These are phyloP conservation scores for Ceratobasidium sp. DNA, from an alignment of 1,284 basidiomycete genomes.

Conservation along the genomic window DNA sequence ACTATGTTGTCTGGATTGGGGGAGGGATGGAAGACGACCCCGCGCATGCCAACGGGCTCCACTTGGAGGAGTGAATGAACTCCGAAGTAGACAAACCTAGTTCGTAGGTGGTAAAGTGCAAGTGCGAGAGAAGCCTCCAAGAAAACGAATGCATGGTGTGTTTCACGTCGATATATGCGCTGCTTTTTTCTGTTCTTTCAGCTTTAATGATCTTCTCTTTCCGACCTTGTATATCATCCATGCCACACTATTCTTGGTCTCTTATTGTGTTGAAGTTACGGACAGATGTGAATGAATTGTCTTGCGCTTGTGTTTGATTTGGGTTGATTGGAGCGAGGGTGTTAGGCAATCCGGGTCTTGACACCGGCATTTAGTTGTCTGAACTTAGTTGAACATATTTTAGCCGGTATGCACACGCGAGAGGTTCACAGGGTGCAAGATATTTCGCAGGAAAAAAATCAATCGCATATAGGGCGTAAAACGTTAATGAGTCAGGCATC, in stretches of 20 bases:
- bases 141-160: too few relatives aligned
- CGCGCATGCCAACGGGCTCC: slow-evolving; percentile 18
- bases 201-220: not conserved
- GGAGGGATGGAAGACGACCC: slow-evolving; percentile 38
- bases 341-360: not conserved
- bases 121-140: too few relatives aligned
- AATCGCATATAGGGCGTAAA: not conserved
- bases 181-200: not conserved
- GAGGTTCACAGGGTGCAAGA: not conserved
- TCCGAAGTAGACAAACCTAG: not conserved
- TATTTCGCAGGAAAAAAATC: slow-evolving; percentile 1
- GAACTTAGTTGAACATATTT: not conserved
- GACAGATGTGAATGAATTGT: slow-evolving; percentile 3
- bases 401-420: too few relatives aligned
- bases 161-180: not conserved
- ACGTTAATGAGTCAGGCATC: not conserved
- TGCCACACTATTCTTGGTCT: not conserved
- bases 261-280: not conserved
- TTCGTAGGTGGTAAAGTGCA: too few relatives aligned
- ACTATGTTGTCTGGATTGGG: slow-evolving; percentile 37
- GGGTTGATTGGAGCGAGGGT: not conserved
- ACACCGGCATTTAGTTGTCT: not conserved
- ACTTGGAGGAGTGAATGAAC: slow-evolving; percentile 4
- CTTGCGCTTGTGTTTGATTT: not conserved
- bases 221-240: not conserved